Percentiles rank a stretch among this genome's conserved stretches.
Conservation (phyloP, 2,329 filamentous ascomycete species). For the Neopestalotiopsis sp. region DNA sequence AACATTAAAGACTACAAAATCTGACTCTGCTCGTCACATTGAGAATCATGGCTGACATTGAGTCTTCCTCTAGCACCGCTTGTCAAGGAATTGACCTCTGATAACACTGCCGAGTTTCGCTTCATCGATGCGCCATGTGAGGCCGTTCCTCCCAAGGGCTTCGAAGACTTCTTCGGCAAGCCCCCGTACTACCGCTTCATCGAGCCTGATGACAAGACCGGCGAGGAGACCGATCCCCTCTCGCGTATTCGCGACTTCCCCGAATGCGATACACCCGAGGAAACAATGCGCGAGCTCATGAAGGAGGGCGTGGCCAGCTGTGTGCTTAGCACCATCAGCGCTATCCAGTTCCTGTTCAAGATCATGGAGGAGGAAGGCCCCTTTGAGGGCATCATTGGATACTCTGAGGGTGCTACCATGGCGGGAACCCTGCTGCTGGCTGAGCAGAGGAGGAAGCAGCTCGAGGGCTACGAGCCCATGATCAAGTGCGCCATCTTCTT, state of each 20-base stretch:
- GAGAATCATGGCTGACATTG: slow-evolving; percentile 7
- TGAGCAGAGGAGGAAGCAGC: slow-evolving; percentile 32
- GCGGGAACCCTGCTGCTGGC: slow-evolving; percentile 35
- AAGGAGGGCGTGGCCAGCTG: slow-evolving; percentile 44
- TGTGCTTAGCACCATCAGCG: slow-evolving; percentile 43
- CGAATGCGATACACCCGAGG: slow-evolving; percentile 55
- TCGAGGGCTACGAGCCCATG: slow-evolving; percentile 38
- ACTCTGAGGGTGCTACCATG: slow-evolving; percentile 37
- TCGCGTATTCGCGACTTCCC: slow-evolving; percentile 60
- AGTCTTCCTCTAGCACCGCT: slow-evolving; percentile 44
- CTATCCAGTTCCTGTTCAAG: slow-evolving; percentile 44
- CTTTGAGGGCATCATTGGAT: slow-evolving; percentile 38
- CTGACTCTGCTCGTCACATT: slow-evolving; percentile 6
- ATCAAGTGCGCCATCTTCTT: slow-evolving; percentile 57
- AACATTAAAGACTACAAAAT: slow-evolving; percentile 21
- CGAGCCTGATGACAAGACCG: slow-evolving; percentile 49
- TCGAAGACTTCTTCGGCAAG: slow-evolving; percentile 61
- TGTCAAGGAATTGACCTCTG: slow-evolving; percentile 50
- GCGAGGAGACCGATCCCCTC: slow-evolving; percentile 50
- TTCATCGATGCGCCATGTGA: slow-evolving; percentile 58
- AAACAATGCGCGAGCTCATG: slow-evolving; percentile 58
- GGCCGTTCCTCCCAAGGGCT: slow-evolving; percentile 56
- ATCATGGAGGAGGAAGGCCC: slow-evolving; percentile 38
- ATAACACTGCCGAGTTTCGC: slow-evolving; percentile 52
- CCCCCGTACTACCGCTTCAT: slow-evolving; percentile 62